Evolutionary conservation across 176 grass and related monocot genomes (phyloP).

Genomic region (Raddia guianensis): DNA sequence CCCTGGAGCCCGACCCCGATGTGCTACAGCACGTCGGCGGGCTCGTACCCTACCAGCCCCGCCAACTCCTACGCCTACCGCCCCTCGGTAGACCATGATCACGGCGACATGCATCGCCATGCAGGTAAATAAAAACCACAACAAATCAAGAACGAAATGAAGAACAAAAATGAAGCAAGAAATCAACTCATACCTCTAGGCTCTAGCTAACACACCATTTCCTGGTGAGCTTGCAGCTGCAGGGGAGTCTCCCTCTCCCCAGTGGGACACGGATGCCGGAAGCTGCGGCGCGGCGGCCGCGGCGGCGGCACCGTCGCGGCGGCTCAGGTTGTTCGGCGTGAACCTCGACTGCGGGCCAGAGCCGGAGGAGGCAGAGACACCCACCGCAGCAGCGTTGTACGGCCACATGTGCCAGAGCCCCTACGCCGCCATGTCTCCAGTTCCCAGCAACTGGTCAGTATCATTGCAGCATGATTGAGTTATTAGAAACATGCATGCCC

Average conservation of each 20-base stretch:
- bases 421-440: conserved; percentile 41
- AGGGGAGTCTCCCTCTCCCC: conserved; percentile 33
- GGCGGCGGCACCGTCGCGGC: conserved; percentile 35
- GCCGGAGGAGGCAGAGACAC: conserved; percentile 42
- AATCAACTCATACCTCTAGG: conserved; percentile 31
- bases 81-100: conserved; percentile 50
- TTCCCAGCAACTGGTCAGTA: conserved; percentile 62
- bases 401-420: conserved; percentile 51
- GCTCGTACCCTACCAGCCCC: conserved; percentile 59
- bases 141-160: conserved; percentile 1
- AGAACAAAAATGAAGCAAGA: not conserved
- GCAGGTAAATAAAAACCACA: conserved; percentile 54
- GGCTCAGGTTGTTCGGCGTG: conserved; percentile 83
- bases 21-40: conserved; percentile 59
- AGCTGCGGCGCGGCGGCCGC: conserved; percentile 44
- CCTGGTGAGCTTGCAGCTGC: conserved; percentile 29
- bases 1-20: conserved; percentile 74
- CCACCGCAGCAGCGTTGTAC: conserved; percentile 30
- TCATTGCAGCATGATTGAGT: conserved; percentile 26
- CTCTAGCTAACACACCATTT: conserved; percentile 3
- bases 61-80: conserved; percentile 51
- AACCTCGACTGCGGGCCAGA: conserved; percentile 79
- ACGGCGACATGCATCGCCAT: conserved; percentile 44
- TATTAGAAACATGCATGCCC: not conserved
- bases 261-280: conserved; percentile 38